Evolutionary conservation across 179 eudicot species (phyloP), one percentile per base, ranked within the genome.

Genomic region (Monotropa hypopitys): DNA sequence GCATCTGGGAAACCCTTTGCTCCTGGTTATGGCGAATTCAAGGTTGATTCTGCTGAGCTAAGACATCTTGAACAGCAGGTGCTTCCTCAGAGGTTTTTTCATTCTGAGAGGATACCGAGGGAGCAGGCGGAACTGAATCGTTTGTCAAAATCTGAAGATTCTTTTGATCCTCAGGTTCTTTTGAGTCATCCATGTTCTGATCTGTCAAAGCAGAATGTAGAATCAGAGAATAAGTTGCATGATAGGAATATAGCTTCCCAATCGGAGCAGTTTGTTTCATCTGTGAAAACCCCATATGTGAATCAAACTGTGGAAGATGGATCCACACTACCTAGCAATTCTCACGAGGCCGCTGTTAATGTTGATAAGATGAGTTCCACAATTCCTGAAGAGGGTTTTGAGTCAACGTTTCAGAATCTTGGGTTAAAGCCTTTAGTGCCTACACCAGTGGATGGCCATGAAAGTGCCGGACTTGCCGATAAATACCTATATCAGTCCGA

Each of bases 131-230:
- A 88, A 78, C 33, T 80, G 66, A 88, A 74, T 77, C 81, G 91
- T 86, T 80, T 88, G 53, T 86, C 91, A 28, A 89, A 86, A 72
- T 89, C 92, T 76, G 89, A 89, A 26, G 92, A 89, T 79, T 85
- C 92, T 42, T 84, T 88, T 35, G 87, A 85, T 81, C 69, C 91
- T 46, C 91, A 89, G 84, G 78, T 83, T 82, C 84, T 88, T 42
- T 82, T 84, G 74, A 81, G 86, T 59, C 89, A 85, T 80, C 80
- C 86, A 16, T 87, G 76, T 43, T 59, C 86, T 78, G 79, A 78
- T 63, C 62, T 71, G 63, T 82, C 77, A 20, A 88, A 84, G 56
- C 86, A 80, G 28, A 80, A 74, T 21, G 23, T 73, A 51, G 86
- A 81, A 49, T 70, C 88, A 59, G 79, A 80, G 46, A 86, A 81